Base-by-base conservation (phyloP, 129 eudicot genomes). In the Arctium lappa region DNA sequence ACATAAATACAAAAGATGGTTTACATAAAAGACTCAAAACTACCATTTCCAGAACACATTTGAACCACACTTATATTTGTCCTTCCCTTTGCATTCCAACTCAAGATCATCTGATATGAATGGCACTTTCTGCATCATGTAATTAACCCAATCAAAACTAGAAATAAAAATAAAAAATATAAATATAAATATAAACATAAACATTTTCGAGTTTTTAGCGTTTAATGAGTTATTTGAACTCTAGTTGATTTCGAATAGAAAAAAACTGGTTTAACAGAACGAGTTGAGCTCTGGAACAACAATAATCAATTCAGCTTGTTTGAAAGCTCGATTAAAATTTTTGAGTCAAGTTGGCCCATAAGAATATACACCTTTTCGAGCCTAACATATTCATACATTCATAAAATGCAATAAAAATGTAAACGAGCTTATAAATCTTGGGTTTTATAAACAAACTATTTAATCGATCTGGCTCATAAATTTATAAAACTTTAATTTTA, bases 61-160 rank as follows among this genome's bases (percentile, higher is more conserved):
- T 50, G 99, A 95, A 82, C 99, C 99, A 80, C 99, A 95, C 92
- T 95, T 93, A 92, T 86, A 93, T 76, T 91, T 93, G 79, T 95
- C 99, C 85, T 91, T 95, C 77, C 99, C 99, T 90, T 95, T 74
- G 87, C 99, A 95, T 81, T 95, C 99, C 85, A 95, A 53, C 79
- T 86, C 97, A 81, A 95, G 44, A 63, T 95, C 99, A 7, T 95
- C 99, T 46, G 93, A 80, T 80, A 95, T 77, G 75, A 93, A 95
- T 77, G 97, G 97, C 84, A 95, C 98, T 95, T 95, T 95, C 99
- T 95, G 99, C 91, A 90, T 40, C 75, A 69, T 68, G 6, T 40
- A 40, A 50, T 50, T 80, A 70, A 84, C 48, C 12, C 39, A 60
- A 33, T 7, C 29, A 72, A 30, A 48, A 48, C 6, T 11, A 33